These are phyloP conservation scores for Candida palmyrensis DNA, from an alignment of 805 yeast genomes.

Conservation along the genomic window DNA sequence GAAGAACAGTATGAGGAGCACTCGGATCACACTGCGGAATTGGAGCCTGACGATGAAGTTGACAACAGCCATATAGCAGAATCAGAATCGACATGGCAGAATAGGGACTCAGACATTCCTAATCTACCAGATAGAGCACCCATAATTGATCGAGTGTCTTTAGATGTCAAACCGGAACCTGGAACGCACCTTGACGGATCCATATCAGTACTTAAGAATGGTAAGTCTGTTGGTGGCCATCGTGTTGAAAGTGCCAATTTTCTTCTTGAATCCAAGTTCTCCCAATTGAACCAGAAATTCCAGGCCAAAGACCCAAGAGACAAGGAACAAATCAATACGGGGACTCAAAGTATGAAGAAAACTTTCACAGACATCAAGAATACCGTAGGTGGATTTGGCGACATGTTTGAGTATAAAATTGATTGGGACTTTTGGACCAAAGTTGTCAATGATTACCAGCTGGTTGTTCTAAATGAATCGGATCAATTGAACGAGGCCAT, in stretches of 20 bases:
- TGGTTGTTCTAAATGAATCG: slow-evolving; percentile 58
- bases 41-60: too few relatives aligned
- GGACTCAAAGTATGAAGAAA: slow-evolving; percentile 33
- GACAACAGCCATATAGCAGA: too few relatives aligned
- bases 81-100: too few relatives aligned
- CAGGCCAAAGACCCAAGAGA: slow-evolving; percentile 45
- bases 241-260: slow-evolving; percentile 29
- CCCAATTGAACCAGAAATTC: slow-evolving; percentile 50
- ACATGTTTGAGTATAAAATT: slow-evolving; percentile 30
- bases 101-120: too few relatives aligned
- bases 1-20: too few relatives aligned
- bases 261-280: slow-evolving; percentile 55
- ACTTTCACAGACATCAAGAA: slow-evolving; percentile 44
- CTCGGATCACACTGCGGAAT: too few relatives aligned
- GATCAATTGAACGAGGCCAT: slow-evolving; percentile 56
- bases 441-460: slow-evolving; percentile 73
- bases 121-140: too few relatives aligned
- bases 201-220: too few relatives aligned
- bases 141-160: too few relatives aligned
- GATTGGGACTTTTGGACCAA: slow-evolving; percentile 89
- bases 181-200: too few relatives aligned
- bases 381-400: slow-evolving; percentile 41
- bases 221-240: too few relatives aligned
- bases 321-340: slow-evolving; percentile 39
- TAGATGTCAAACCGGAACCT: too few relatives aligned